A percentile compares a stretch with the other conserved stretches of the same genome.
These are phyloP conservation scores for Pseudotsuga menziesii DNA, from an alignment of 75 land plant species.

Conservation along the genomic window DNA sequence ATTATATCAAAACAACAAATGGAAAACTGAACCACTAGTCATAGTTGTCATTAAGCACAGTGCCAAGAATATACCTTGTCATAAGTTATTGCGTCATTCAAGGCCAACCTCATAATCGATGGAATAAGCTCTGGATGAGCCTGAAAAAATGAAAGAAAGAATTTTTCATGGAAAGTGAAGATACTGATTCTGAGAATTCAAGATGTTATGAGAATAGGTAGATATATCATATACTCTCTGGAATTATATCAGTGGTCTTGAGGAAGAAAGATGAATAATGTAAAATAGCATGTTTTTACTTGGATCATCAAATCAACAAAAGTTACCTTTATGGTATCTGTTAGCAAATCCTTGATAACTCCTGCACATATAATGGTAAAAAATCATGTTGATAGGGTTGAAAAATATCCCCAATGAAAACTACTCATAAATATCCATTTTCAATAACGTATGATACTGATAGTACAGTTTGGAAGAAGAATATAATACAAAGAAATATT, in stretches of 20 bases:
- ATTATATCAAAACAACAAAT: background rate
- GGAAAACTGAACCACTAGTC: background rate
- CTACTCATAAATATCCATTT: background rate
- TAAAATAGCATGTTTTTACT: background rate
- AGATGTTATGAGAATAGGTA: background rate
- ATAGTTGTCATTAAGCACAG: background rate
- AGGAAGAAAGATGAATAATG: background rate
- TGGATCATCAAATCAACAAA: background rate
- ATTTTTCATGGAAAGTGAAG: conserved; percentile 8
- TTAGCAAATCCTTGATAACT: conserved; percentile 54
- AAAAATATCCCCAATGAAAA: background rate
- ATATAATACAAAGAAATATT: background rate
- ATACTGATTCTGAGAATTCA: background rate
- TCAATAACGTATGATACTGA: background rate
- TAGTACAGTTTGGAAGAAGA: background rate
- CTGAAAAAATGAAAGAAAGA: conserved; percentile 29
- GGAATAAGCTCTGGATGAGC: conserved; percentile 74
- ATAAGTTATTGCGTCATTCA: conserved; percentile 90
- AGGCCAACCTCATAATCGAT: conserved; percentile 65
- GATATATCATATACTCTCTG: background rate
- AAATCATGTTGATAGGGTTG: background rate
- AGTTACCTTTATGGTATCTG: conserved; percentile 46
- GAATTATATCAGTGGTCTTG: too few species aligned
- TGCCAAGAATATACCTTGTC: conserved; percentile 64
- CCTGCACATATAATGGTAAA: conserved; percentile 31